Base-by-base conservation (phyloP, 1,284 basidiomycete species). In the Cystobasidium slooffiae region DNA sequence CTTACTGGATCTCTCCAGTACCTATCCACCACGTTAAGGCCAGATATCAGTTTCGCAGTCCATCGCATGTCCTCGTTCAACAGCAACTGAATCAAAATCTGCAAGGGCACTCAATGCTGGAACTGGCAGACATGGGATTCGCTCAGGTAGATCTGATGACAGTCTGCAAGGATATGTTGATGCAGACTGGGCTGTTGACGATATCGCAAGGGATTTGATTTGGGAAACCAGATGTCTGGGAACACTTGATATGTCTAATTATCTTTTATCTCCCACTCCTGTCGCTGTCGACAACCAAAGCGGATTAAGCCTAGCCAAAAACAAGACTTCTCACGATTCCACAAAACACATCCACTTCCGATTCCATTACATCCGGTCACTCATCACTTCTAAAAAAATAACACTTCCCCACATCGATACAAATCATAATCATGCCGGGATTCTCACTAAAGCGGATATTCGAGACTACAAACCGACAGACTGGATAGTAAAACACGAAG, bases 1-100 rank as follows among this genome's bases (percentile, higher is more conserved):
- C 77, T 78, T n/a, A 76, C 86, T 6, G 84, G 85, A 7, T 81
- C 77, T 1, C 81, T 86, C 1, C 81, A 84, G 64, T 86, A 86
- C 69, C 66, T 85, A 0, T 80, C 82, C 1, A 76, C 83, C 16
- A 81, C 77, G 0, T 84, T 84, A 0, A 74, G 82, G 0, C 84
- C 84, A 0, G 84, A 86, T 77, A 84, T 86, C 43, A 62, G 83
- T 0, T 84, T 80, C 73, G 81, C 85, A 0, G 82, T 86, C 7
- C 77, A 79, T 37, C 74, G 80, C 16, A 79, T 86, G 0, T 78
- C 79, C 0, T 81, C 82, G 72, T 86, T 64, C 62, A 62, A 66
- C 53, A 55, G 18, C 16, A 53, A 51, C 72, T 82, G 82, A 61
- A 80, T 83, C 83, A 79, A 80, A 1, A 83, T 83, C 0, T 82